Conservation (phyloP, 306 rosid genomes). For the Neltuma alba region DNA sequence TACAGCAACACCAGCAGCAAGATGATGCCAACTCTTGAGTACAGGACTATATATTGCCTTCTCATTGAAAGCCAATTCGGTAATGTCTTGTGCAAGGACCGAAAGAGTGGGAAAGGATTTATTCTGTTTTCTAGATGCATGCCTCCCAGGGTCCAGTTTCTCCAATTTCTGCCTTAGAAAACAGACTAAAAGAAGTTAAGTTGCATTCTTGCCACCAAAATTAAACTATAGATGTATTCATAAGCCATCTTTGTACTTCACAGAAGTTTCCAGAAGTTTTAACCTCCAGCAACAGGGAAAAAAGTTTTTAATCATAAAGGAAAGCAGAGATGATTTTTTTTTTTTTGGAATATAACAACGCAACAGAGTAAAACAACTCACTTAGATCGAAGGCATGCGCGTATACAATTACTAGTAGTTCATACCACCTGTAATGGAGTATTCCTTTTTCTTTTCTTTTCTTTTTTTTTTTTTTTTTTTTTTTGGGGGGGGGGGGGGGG, state of each 20-base stretch:
- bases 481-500: too few species aligned
- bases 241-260: background rate
- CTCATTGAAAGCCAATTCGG: slow-evolving; percentile 74
- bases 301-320: background rate
- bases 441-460: slow-evolving; percentile 29
- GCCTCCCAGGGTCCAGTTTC: slow-evolving; percentile 56
- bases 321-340: background rate
- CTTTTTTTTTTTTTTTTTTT: too few species aligned
- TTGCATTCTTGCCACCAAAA: slow-evolving; percentile 25
- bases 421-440: slow-evolving; percentile 19
- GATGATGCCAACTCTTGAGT: slow-evolving; percentile 87
- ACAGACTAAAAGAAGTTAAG: slow-evolving; percentile 51
- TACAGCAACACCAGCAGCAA: slow-evolving; percentile 82
- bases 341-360: background rate
- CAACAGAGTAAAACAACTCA: background rate
- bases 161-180: slow-evolving; percentile 67
- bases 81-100: slow-evolving; percentile 68
- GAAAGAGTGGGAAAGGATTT: slow-evolving; percentile 56
- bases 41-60: slow-evolving; percentile 79
- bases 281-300: background rate
- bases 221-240: background rate
- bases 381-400: background rate
- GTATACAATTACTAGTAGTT: slow-evolving; percentile 19
- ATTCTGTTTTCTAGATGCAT: slow-evolving; percentile 60
- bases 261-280: slow-evolving; percentile 18